Conservation (phyloP, 306 rosid genomes). For the Cucurbita pepo region DNA sequence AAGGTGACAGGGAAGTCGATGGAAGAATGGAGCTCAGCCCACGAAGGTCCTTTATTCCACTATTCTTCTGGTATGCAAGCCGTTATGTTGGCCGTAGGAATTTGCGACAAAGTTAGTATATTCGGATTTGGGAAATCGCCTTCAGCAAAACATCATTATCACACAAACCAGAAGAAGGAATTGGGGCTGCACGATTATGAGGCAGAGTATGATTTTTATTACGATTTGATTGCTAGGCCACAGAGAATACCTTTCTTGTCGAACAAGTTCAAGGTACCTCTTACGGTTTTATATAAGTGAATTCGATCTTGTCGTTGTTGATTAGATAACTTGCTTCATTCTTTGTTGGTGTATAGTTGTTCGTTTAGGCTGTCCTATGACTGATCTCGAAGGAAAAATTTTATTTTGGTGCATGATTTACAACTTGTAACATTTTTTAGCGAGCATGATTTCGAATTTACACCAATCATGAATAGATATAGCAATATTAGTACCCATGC, state of each 20-base stretch:
- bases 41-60: slow-evolving; percentile 67
- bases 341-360: neutral
- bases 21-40: slow-evolving; percentile 55
- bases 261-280: slow-evolving; percentile 56
- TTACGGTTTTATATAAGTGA: slow-evolving; percentile 63
- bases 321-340: neutral
- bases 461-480: neutral
- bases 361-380: neutral
- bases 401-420: neutral
- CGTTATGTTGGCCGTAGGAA: slow-evolving; percentile 74
- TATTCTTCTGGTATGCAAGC: slow-evolving; percentile 98
- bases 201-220: slow-evolving; percentile 78
- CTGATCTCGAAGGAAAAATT: neutral
- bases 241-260: slow-evolving; percentile 58
- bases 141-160: slow-evolving; percentile 82
- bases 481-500: neutral
- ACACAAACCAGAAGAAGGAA: slow-evolving; percentile 81
- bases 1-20: slow-evolving; percentile 54
- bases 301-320: neutral
- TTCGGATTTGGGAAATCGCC: slow-evolving; percentile 80
- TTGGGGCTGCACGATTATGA: slow-evolving; percentile 83
- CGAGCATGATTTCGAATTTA: neutral
- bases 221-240: slow-evolving; percentile 42
- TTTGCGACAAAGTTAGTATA: slow-evolving; percentile 69
- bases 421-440: neutral